Evolutionary conservation across 495 filamentous ascomycete genomes (phyloP).

Genomic region (Neurospora hispaniola): DNA sequence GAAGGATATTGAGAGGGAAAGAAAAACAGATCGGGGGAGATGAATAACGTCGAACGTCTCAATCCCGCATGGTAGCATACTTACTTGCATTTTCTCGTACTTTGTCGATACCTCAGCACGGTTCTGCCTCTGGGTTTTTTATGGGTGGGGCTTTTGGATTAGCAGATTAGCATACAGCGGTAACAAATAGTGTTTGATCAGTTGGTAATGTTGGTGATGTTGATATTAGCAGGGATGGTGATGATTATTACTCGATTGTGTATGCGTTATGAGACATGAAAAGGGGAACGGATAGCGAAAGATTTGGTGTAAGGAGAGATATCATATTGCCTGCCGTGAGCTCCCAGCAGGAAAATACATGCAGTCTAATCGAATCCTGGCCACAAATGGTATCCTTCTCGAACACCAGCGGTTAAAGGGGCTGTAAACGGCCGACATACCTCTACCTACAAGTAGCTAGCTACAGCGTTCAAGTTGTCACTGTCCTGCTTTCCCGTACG

Average conservation of each 20-base stretch:
- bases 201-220: not conserved
- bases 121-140: not conserved
- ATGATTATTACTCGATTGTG: not conserved
- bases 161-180: not conserved
- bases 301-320: not conserved
- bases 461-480: not conserved
- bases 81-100: not conserved
- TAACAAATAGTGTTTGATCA: not conserved
- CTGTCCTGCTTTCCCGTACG: not conserved
- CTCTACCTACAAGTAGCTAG: not conserved
- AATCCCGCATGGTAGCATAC: not conserved
- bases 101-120: not conserved
- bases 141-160: not conserved
- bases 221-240: too few relatives aligned
- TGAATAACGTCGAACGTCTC: not conserved
- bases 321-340: not conserved
- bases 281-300: not conserved
- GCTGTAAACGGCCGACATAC: not conserved
- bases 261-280: not conserved
- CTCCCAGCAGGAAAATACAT: not conserved
- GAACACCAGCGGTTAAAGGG: not conserved
- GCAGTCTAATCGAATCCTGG: not conserved
- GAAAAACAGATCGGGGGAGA: not conserved
- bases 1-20: not conserved
- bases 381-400: not conserved